These are phyloP conservation scores for Naganishia onofrii DNA, from an alignment of 768 basidiomycete genomes.

Conservation along the genomic window DNA sequence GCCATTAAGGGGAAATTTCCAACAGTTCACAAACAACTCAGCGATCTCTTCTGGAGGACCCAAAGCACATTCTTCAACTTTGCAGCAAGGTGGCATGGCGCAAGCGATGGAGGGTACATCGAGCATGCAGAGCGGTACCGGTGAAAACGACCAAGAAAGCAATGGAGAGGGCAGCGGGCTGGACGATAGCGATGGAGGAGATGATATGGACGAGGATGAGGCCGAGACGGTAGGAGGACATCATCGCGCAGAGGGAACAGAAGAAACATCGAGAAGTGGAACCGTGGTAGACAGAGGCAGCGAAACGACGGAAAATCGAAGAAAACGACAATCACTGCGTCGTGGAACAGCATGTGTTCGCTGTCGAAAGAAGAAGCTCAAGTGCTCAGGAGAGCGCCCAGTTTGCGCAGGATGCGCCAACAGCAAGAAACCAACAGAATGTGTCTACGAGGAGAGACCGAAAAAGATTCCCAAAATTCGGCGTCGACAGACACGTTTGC, in stretches of 20 bases:
- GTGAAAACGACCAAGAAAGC: not conserved
- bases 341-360: constrained; percentile 28
- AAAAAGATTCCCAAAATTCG: constrained; percentile 22
- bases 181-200: not conserved
- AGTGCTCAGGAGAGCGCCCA: constrained; percentile 30
- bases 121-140: not conserved
- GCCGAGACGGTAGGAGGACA: not conserved
- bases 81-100: not conserved
- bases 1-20: not conserved
- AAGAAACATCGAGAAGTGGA: not conserved
- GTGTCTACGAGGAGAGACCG: constrained; percentile 21
- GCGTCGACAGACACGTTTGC: constrained; percentile 24
- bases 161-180: not conserved
- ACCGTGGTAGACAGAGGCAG: not conserved
- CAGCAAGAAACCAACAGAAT: constrained; percentile 22
- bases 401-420: constrained; percentile 21
- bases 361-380: constrained; percentile 31
- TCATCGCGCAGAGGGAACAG: not conserved
- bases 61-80: not conserved
- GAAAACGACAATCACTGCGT: constrained; percentile 22
- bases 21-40: not conserved
- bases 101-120: not conserved
- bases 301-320: not conserved
- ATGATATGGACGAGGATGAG: constrained; percentile 1
- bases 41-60: not conserved